Evolutionary conservation across 345 rosid genomes (phyloP), one percentile per base, ranked within the genome.

Genomic region (Microthlaspi erraticum): DNA sequence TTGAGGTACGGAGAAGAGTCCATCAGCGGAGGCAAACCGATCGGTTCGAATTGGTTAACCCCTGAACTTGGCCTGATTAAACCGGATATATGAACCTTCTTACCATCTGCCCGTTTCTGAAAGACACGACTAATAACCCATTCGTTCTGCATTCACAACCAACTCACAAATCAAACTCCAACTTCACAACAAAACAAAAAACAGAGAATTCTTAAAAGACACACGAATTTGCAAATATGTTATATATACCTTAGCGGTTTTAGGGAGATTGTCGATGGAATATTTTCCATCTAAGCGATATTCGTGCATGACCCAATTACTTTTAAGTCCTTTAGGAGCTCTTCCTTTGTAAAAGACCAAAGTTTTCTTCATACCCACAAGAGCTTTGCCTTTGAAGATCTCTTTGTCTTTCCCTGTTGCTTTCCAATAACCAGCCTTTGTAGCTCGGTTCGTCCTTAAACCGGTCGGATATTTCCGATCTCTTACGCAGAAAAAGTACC

Each of bases 311-410:
- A 91, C 84, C 97, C 97, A 91, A 34, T 83, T 88, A 66, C 86
- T 81, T 82, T 91, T 91, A 13, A 70, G 76, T 3, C 97, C 97
- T 80, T 76, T 87, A 3, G 97, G 97, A 38, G 97, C 95, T 79
- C 94, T 84, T 26, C 91, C 97, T 77, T 18, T 81, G 71, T 91
- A 91, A 70, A 91, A 91, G 56, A 91, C 97, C 72, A 91, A 77
- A 10, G 95, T 88, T 79, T 91, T 91, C 77, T 91, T 91, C 94
- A 91, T 85, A 16, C 97, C 97, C 36, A 90, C 90, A 14, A 90
- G 85, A 33, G 83, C 10, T 46, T 79, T 86, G 0, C 33, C 84
- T 53, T 58, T 80, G 70, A 71, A 66, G 29, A 86, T 86, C 68
- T 78, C 84, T 38, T 62, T 86, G 42, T 86, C 91, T 65, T 83